Evolutionary conservation across 1,284 basidiomycete species (phyloP).

Genomic region (Naganishia sp.): DNA sequence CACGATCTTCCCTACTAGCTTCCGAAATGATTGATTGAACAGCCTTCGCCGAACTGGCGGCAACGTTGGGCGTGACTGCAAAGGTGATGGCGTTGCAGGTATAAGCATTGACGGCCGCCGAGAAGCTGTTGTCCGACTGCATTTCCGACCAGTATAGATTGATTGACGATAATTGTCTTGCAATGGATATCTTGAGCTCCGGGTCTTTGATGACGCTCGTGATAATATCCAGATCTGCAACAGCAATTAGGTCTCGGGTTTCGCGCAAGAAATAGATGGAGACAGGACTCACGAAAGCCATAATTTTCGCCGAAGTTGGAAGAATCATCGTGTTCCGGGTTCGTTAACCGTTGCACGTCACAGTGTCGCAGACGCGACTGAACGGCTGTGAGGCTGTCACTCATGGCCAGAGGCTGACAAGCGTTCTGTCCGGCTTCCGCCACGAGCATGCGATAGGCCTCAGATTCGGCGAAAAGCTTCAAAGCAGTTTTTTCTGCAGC

Average conservation of each 20-base stretch:
- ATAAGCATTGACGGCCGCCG: slow-evolving; percentile 9
- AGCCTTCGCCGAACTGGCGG: slow-evolving; percentile 11
- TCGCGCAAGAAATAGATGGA: neutral
- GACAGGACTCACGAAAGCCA: slow-evolving; percentile 11
- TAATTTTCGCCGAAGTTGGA: slow-evolving; percentile 18
- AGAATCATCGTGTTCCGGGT: slow-evolving; percentile 15
- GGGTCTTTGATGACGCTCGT: slow-evolving; percentile 1
- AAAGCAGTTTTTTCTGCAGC: slow-evolving; percentile 5
- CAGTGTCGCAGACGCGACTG: slow-evolving; percentile 14
- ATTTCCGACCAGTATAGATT: slow-evolving; percentile 27
- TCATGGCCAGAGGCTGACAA: slow-evolving; percentile 23
- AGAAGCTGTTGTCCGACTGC: slow-evolving; percentile 24
- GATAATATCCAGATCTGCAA: slow-evolving; percentile 11
- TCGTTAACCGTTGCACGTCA: slow-evolving; percentile 19
- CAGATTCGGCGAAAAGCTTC: slow-evolving; percentile 4
- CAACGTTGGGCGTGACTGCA: neutral
- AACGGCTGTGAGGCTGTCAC: slow-evolving; percentile 11
- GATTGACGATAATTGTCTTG: slow-evolving; percentile 10
- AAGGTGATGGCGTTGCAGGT: slow-evolving; percentile 21
- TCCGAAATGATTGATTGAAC: slow-evolving; percentile 20
- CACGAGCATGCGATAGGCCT: slow-evolving; percentile 1
- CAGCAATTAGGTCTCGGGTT: neutral
- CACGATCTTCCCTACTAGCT: slow-evolving; percentile 20
- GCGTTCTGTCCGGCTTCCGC: slow-evolving; percentile 30
- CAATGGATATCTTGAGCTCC: slow-evolving; percentile 3